Conservation (phyloP, 805 yeast genomes). For the Wickerhamomyces bisporus region DNA sequence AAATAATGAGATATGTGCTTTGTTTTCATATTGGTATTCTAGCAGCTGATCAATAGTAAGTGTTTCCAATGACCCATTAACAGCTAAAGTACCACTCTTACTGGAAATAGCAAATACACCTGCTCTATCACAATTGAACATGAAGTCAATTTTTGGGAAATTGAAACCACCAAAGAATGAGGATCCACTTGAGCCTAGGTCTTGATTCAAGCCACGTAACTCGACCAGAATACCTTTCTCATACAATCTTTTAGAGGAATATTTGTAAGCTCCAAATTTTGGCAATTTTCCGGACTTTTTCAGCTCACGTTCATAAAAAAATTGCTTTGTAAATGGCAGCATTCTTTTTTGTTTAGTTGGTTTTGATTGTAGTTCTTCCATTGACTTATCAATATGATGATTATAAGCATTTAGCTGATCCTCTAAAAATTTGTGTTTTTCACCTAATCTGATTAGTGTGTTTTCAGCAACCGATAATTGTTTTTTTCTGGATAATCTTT, state of each 20-base stretch:
- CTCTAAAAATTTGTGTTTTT: slow-evolving; percentile 39
- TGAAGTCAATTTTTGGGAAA: slow-evolving; percentile 63
- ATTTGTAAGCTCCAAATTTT: slow-evolving; percentile 71
- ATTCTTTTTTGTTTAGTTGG: slow-evolving; percentile 25
- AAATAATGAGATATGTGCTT: slow-evolving; percentile 48
- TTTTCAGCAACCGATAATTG: slow-evolving; percentile 41
- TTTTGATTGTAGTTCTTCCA: slow-evolving; percentile 43
- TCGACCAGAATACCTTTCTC: slow-evolving; percentile 67
- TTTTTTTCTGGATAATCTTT: slow-evolving; percentile 39
- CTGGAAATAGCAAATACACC: slow-evolving; percentile 75
- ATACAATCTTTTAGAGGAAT: slow-evolving; percentile 66
- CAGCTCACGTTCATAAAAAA: slow-evolving; percentile 67
- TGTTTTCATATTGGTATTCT: slow-evolving; percentile 67
- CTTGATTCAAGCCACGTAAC: slow-evolving; percentile 47
- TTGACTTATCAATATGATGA: slow-evolving; percentile 43
- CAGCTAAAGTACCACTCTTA: slow-evolving; percentile 64
- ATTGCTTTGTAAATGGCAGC: slow-evolving; percentile 66
- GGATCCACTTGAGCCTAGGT: slow-evolving; percentile 30
- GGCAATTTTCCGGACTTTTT: slow-evolving; percentile 63
- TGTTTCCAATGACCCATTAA: slow-evolving; percentile 46
- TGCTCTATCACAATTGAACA: slow-evolving; percentile 68
- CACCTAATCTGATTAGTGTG: slow-evolving; percentile 39
- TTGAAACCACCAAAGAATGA: slow-evolving; percentile 39
- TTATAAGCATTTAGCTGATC: slow-evolving; percentile 38
- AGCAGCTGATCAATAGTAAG: slow-evolving; percentile 69